These are phyloP conservation scores for Scutellaria minor DNA, from an alignment of 257 asterid genomes.

Conservation along the genomic window DNA sequence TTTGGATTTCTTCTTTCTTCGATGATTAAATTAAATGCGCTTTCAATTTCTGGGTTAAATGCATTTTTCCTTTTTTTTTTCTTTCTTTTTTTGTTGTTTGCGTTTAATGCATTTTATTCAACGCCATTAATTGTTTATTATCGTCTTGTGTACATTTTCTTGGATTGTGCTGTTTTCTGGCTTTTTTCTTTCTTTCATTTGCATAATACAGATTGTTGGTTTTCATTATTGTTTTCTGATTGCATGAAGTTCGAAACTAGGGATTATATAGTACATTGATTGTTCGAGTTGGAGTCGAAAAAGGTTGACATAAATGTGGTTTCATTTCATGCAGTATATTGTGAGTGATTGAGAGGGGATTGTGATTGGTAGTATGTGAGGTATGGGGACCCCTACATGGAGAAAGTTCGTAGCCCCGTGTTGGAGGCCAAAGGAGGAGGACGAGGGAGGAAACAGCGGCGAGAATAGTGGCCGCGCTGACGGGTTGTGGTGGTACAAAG, in stretches of 20 bases:
- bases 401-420: slow-evolving; percentile 66
- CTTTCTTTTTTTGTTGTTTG: neutral
- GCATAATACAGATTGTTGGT: slow-evolving; percentile 51
- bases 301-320: slow-evolving; percentile 16
- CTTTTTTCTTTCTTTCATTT: slow-evolving; percentile 4
- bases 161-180: slow-evolving; percentile 13
- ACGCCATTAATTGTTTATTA: slow-evolving; percentile 24
- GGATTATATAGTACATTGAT: slow-evolving; percentile 29
- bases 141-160: slow-evolving; percentile 26
- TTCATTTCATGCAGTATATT: slow-evolving; percentile 10
- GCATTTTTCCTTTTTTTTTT: slow-evolving; percentile 9
- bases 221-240: slow-evolving; percentile 37
- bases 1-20: neutral
- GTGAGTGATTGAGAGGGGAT: slow-evolving; percentile 8
- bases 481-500: slow-evolving; percentile 80
- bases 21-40: slow-evolving; percentile 26
- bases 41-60: slow-evolving; percentile 18
- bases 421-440: slow-evolving; percentile 59
- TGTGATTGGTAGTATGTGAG: slow-evolving; percentile 45
- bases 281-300: slow-evolving; percentile 32
- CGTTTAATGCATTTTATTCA: slow-evolving; percentile 31
- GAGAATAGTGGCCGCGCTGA: slow-evolving; percentile 52
- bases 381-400: slow-evolving; percentile 75
- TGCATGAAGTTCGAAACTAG: slow-evolving; percentile 39
- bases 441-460: slow-evolving; percentile 49